Base-by-base conservation (phyloP, 2,329 filamentous ascomycete genomes). In the Penicillium crustosum region DNA sequence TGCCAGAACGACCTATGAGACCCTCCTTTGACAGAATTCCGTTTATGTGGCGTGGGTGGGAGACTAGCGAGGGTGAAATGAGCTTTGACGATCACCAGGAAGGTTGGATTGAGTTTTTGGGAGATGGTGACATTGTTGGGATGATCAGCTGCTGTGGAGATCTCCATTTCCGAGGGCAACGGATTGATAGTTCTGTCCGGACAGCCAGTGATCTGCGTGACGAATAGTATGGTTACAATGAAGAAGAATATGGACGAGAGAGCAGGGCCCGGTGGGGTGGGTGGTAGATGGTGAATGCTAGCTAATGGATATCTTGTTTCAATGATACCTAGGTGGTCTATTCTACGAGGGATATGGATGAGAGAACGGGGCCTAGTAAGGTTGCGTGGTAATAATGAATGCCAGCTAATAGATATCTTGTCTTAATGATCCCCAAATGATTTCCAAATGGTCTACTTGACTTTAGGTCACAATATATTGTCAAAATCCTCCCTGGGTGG, bases 71-170 rank as follows among this genome's bases (percentile, higher is more conserved):
- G 5, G 51, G 51, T 25, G n/a, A 53, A 8, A 38, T 41, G 33
- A 48, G 44, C 19, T 36, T 25, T 17, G 39, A 1, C 10, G 13
- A 31, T 19, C 3, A 25, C 35, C 38, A 48, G 31, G 25, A 49
- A 19, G 52, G 53, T 27, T 51, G 38, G 39, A 44, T 51, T 25
- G 23, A 36, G 31, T 45, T 56, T 45, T 19, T 45, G 25, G 53
- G 53, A 6, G 47, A 50, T 27, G 53, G 53, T 13, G 17, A 51
- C 12, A 36, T 56, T 36, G 31, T 27, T 33, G 53, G 48, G 4
- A 31, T 27, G n/a, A 53, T 44, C 7, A 39, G 2, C 25, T 52
- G 48, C 23, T 25, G 2, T n/a, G 39, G 31, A 17, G 15, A 39
- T 7, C 6, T 31, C 12, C 15, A 19, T 13, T 56, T 56, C 33